Evolutionary conservation across 805 yeast genomes (phyloP), one percentile per base, ranked within the genome.

Genomic region (Candida fluviatilis): DNA sequence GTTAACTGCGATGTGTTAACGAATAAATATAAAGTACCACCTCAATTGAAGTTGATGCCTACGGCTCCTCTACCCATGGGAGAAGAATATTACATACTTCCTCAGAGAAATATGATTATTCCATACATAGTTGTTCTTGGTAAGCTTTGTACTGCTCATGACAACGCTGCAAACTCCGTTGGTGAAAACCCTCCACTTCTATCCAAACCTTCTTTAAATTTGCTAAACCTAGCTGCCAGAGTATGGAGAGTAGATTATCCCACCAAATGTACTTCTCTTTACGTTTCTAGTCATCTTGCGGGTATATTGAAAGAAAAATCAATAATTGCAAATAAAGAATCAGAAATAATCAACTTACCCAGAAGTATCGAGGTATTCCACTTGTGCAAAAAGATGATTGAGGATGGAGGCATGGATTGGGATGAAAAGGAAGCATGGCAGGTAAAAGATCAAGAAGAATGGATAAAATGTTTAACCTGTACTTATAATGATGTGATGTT

Each of bases 221-320:
- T 82, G 10, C 48, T 82, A 3, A 55, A 52, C 1, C 54, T 66
- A 12, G 73, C 76, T 38, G 62, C 76, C 5, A 66, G 62, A 29
- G 64, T 75, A 11, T 84, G 93, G 93, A 62, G 84, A 40, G 55
- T 82, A 4, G 73, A 71, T 41, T 55, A 54, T 5, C 62, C 78
- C 0, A 65, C 85, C 0, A 59, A 74, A 35, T 73, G 78, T 0
- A 65, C 73, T 0, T 47, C 76, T 5, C 42, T 80, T 4, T 76
- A 71, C 38, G 71, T 78, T 4, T 81, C 83, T 1, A 62, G 63
- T 10, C 69, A 64, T 41, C 43, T 57, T 28, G 41, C 62, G 3
- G 64, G 66, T 2, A 38, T 57, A 15, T 38, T 65, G 36, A 49
- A 52, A 27, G 71, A 64, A 33, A 50, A 54, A 4, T 45, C 61